phyloP scores from a whole-genome alignment of 805 yeast genomes.

The Lachancea fermentati region DNA sequence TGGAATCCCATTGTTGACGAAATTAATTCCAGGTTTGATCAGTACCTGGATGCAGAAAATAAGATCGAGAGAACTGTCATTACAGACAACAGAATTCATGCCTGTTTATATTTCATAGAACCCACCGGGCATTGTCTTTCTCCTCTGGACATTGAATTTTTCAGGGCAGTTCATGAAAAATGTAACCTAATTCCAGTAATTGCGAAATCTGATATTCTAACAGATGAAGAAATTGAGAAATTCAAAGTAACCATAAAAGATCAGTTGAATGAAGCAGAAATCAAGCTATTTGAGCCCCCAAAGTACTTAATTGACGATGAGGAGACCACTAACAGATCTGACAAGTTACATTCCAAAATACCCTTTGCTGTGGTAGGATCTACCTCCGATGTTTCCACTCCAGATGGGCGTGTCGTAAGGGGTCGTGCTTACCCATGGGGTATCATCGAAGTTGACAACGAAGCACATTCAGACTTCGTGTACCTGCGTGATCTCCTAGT shows the following conservation, averaged over 20 bases:
- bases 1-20: conserved; percentile 93
- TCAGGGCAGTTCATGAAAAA: conserved; percentile 82
- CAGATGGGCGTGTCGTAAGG: conserved; percentile 76
- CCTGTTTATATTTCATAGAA: conserved; percentile 87
- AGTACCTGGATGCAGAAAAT: conserved; percentile 84
- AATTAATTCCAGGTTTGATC: conserved; percentile 79
- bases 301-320: conserved; percentile 78
- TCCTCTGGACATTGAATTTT: conserved; percentile 81
- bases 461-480: conserved; percentile 87
- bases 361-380: conserved; percentile 97
- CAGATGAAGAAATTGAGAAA: conserved; percentile 72
- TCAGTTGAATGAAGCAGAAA: conserved; percentile 70
- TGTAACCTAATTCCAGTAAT: conserved; percentile 92
- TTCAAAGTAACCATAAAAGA: conserved; percentile 75
- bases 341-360: conserved; percentile 59
- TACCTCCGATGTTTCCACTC: conserved; percentile 56
- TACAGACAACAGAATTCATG: conserved; percentile 84
- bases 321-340: conserved; percentile 63
- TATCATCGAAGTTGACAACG: conserved; percentile 89
- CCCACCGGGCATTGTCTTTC: conserved; percentile 94
- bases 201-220: conserved; percentile 89
- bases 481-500: conserved; percentile 82
- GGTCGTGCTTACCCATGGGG: conserved; percentile 99
- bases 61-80: conserved; percentile 66
- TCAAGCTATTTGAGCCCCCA: conserved; percentile 72